These are phyloP conservation scores for Lanmaoa rubissima DNA, from an alignment of 768 basidiomycete species.

Conservation along the genomic window DNA sequence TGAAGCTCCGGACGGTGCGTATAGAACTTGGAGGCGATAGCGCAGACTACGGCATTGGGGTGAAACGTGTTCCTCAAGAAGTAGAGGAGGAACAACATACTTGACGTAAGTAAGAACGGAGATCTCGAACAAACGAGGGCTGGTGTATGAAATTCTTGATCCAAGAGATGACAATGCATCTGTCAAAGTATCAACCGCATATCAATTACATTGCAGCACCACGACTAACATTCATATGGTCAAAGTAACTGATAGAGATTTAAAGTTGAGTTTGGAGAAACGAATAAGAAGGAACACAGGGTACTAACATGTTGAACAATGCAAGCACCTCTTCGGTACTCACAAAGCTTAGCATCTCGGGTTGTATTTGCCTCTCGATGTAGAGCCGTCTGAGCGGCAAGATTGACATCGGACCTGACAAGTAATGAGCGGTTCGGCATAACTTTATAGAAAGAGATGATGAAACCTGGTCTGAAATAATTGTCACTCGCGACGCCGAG, in stretches of 20 bases:
- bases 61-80: conserved; percentile 1
- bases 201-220: conserved; percentile 1
- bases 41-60: conserved; percentile 63
- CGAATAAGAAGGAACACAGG: background rate
- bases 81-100: conserved; percentile 42
- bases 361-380: conserved; percentile 88
- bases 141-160: conserved; percentile 90
- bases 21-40: conserved; percentile 93
- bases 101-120: conserved; percentile 92
- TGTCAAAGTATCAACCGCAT: conserved; percentile 30
- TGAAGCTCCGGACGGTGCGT: conserved; percentile 79
- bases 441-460: background rate
- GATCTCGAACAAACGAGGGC: conserved; percentile 91
- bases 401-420: conserved; percentile 81
- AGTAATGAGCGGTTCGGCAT: conserved; percentile 4
- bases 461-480: conserved; percentile 88
- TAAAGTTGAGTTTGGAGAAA: conserved; percentile 3
- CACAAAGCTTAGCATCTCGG: conserved; percentile 90
- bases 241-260: conserved; percentile 57
- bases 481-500: conserved; percentile 82
- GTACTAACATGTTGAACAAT: conserved; percentile 82
- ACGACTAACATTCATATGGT: conserved; percentile 64
- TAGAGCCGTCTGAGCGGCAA: conserved; percentile 77
- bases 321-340: conserved; percentile 86
- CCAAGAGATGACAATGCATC: conserved; percentile 80